Base-by-base conservation (phyloP, 352 stramenopile species). In the Pythium dissimile region DNA sequence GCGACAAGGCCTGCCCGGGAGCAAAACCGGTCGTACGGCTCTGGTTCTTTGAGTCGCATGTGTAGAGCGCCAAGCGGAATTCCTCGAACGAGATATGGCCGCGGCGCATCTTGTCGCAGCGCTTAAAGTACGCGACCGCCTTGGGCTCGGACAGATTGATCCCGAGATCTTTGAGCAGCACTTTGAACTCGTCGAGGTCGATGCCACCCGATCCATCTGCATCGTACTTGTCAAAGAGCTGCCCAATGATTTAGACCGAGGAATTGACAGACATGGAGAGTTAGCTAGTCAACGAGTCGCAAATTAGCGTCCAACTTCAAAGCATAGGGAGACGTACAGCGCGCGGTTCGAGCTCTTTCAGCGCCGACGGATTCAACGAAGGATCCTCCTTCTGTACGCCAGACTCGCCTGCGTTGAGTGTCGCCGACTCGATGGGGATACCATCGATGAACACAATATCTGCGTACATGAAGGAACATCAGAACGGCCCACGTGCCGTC, bases 151-250 rank as follows among this genome's bases (percentile, higher is more conserved):
- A 79, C 20, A 93, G 44, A 2, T 76, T 62, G 38, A 93, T 67
- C 8, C 68, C 30, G 18, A 93, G 60, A 48, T 91, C 81, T 10
- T 60, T 47, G 28, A 93, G 64, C 16, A 93, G 64, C 20, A 89
- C 67, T 39, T 77, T 81, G 66, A 93, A 93, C 66, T 93, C 84
- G 3, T 87, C 66, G 27, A 89, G 69, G 57, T 91, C 81, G 31
- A 93, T 92, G 21, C 82, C 81, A 6, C 81, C 84, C 3, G 81
- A 92, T 13, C 74, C 73, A 34, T 93, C 84, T 10, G 71, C 54
- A 59, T 93, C 82, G 62, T 92, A 93, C 50, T 93, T 90, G 57
- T 88, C 73, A 48, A 93, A 93, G 30, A 93, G 71, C 84, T 93
- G 56, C 15, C 35, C 41, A 15, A 31, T 11, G 1, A 28, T 13